Base-by-base conservation (phyloP, 192 early-diverging fungal genomes). In the Chytriomyces sp. region DNA sequence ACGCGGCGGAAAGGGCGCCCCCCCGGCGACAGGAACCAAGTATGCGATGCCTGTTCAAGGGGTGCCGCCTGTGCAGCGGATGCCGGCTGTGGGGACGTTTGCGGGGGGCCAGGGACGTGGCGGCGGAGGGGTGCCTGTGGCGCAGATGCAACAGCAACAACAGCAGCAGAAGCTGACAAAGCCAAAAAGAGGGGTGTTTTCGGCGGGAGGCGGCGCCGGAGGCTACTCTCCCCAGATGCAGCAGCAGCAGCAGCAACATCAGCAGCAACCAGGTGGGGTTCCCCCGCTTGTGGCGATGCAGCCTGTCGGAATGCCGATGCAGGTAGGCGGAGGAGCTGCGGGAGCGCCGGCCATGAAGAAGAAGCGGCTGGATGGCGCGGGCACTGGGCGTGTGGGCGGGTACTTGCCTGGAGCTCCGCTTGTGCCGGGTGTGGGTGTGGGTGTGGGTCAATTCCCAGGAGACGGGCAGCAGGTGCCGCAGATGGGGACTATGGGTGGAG, bases 301-400 rank as follows among this genome's bases (percentile, higher is more conserved):
- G n/a, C n/a, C n/a, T n/a, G n/a, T n/a, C n/a, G n/a, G n/a, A n/a
- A n/a, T n/a, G n/a, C n/a, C n/a, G n/a, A n/a, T n/a, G n/a, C n/a
- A n/a, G n/a, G n/a, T n/a, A n/a, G n/a, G n/a, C n/a, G n/a, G n/a
- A n/a, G n/a, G n/a, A n/a, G n/a, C n/a, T n/a, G n/a, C n/a, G n/a
- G n/a, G n/a, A 22, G 57, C 59, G n/a, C 75, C 39, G 34, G 77
- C 74, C 0, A 55, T 58, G 49, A 79, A 77, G 60, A 79, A 77
- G 73, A 78, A 72, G 44, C 68, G 60, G n/a, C 70, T 70, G 36
- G 73, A 70, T 52, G 34, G 39, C 39, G 30, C 37, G 25, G 26
- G 39, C 28, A 41, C 28, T 30, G 37, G 59, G 14, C 14, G 10
- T 1, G 30, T 19, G 1, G 68, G 68, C 41, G 68, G 68, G 22